Conservation (phyloP, 805 yeast genomes). For the Cyberlindnera veronae region DNA sequence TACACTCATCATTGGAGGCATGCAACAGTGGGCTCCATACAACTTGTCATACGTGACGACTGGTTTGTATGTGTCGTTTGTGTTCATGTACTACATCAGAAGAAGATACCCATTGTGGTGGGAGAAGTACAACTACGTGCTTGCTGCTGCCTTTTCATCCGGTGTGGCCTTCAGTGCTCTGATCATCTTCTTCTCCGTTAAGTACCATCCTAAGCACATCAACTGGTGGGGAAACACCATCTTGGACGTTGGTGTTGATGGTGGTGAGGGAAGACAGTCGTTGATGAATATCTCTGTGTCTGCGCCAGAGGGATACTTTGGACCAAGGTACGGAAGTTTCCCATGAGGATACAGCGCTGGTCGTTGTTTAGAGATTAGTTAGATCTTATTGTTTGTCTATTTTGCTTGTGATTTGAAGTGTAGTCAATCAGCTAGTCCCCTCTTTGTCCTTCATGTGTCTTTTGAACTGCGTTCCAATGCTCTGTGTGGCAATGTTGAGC, state of each 20-base stretch:
- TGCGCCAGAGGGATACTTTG: slow-evolving; percentile 9
- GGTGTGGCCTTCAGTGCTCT: slow-evolving; percentile 56
- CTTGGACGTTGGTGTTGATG: slow-evolving; percentile 16
- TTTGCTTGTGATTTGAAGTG: no score
- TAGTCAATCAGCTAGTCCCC: no score
- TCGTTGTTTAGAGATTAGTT: neutral
- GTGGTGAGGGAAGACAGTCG: slow-evolving; percentile 15
- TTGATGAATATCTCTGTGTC: slow-evolving; percentile 4
- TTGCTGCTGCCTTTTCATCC: slow-evolving; percentile 53
- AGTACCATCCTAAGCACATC: slow-evolving; percentile 38
- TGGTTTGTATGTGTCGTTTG: slow-evolving; percentile 29
- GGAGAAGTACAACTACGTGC: slow-evolving; percentile 43
- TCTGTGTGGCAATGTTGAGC: slow-evolving; percentile 14
- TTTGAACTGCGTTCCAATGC: slow-evolving; percentile 15
- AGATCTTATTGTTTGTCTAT: no score
- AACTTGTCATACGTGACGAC: slow-evolving; percentile 37
- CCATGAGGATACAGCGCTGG: slow-evolving; percentile 1
- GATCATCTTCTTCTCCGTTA: slow-evolving; percentile 48
- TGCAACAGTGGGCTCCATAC: slow-evolving; percentile 45
- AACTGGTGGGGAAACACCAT: slow-evolving; percentile 63
- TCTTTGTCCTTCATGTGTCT: neutral
- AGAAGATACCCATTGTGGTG: slow-evolving; percentile 49
- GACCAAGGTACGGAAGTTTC: slow-evolving; percentile 8
- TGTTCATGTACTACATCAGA: slow-evolving; percentile 41
- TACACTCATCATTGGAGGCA: slow-evolving; percentile 47